Base-by-base conservation (phyloP, 2,329 filamentous ascomycete species). In the Fusarium lateritium region DNA sequence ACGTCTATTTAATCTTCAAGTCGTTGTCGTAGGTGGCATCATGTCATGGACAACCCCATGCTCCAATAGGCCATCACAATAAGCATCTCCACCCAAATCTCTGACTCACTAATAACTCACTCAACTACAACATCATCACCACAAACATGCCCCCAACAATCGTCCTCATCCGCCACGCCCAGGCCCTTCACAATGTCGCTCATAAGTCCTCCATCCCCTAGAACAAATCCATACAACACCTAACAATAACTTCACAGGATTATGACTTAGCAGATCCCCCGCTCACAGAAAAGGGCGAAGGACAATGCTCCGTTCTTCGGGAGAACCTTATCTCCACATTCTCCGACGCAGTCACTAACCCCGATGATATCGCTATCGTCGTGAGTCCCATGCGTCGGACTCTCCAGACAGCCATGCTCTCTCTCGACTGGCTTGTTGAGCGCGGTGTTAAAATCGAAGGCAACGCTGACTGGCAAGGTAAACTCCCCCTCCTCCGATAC, bases 121-220 rank as follows among this genome's bases (percentile, higher is more conserved):
- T 51, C 31, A 10, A 22, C 28, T 50, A 55, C 57, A 47, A 53
- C 65, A 63, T 51, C 39, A 47, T 24, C 44, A 46, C 26, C 13
- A 10, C 19, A 53, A 52, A 13, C 26, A 88, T 88, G 86, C 75
- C 86, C 52, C 86, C 85, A 2, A 86, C 82, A 0, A 73, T 98
- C 62, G 92, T 98, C 71, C 84, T 98, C 75, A 91, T 98, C 75
- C 92, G 95, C 72, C 95, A 98, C 85, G 95, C 93, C 17, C 93
- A 98, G 79, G 86, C 83, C 10, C 74, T 83, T n/a, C 86, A 89
- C 76, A 89, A 89, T 62, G 78, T 81, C 15, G 74, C 79, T 50
- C 77, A 87, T 87, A 81, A 80, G 85, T 84, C 26, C 53, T 53
- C 45, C 56, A 49, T 36, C 14, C 19, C 21, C 19, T 4, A 10